A percentile compares a stretch with the other conserved stretches of the same genome.
phyloP scores from a whole-genome alignment of 2,329 filamentous ascomycete species.

The Clonostachys byssicola region DNA sequence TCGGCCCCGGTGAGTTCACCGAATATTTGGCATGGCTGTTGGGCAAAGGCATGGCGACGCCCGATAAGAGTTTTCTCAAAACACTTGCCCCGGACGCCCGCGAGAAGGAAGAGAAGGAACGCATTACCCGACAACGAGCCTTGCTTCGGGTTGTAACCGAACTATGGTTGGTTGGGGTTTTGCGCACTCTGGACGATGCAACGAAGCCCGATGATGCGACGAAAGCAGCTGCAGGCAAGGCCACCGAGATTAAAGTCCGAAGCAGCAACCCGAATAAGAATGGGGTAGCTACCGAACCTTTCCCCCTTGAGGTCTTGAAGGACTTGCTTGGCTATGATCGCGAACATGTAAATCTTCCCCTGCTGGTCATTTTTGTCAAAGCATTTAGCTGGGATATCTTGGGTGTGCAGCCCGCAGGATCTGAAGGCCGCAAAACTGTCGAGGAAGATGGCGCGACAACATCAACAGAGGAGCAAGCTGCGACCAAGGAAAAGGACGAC shows the following conservation, averaged over 20 bases:
- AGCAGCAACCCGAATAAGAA: conserved; percentile 45
- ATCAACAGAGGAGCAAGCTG: conserved; percentile 39
- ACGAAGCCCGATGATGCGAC: conserved; percentile 59
- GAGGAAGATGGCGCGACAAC: conserved; percentile 74
- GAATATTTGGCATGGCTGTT: conserved; percentile 89
- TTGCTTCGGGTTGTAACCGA: conserved; percentile 90
- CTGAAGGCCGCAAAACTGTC: conserved; percentile 78
- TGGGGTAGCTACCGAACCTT: conserved; percentile 75
- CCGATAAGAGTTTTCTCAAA: conserved; percentile 82
- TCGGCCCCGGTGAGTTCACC: conserved; percentile 86
- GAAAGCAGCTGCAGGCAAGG: conserved; percentile 59
- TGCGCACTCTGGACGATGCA: conserved; percentile 74
- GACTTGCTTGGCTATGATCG: conserved; percentile 91
- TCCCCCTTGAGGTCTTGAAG: conserved; percentile 95
- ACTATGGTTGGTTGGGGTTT: conserved; percentile 86
- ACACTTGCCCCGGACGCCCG: conserved; percentile 73
- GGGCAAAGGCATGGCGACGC: conserved; percentile 84
- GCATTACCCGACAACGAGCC: conserved; percentile 78
- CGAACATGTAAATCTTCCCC: conserved; percentile 84
- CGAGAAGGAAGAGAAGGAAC: conserved; percentile 94
- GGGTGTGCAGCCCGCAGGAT: conserved; percentile 66
- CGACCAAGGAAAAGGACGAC: conserved; percentile 31
- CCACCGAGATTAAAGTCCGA: conserved; percentile 54
- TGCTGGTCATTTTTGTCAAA: conserved; percentile 94
- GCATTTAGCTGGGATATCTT: conserved; percentile 94